phyloP scores from a whole-genome alignment of 192 early-diverging fungal species.

The Coemansia sp. region DNA sequence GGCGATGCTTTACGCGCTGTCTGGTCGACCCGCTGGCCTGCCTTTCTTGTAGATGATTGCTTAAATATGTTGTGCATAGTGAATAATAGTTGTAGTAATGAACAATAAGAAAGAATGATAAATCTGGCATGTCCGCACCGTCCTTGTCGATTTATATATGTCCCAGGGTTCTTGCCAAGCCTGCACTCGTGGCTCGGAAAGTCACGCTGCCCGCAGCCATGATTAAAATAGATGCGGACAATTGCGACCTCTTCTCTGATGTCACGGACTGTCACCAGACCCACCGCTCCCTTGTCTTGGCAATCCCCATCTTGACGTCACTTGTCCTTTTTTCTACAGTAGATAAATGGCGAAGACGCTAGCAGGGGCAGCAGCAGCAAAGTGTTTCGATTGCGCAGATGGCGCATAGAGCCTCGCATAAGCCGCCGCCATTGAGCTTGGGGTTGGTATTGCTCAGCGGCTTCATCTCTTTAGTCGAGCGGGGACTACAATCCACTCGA shows the following conservation, averaged over 20 bases:
- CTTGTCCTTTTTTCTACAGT: not conserved
- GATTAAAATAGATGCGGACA: too few relatives aligned
- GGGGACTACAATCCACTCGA: not conserved
- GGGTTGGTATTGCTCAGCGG: not conserved
- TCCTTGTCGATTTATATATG: too few relatives aligned
- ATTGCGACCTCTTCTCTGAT: too few relatives aligned
- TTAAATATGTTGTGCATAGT: not conserved
- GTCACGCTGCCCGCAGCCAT: too few relatives aligned
- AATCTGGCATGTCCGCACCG: too few relatives aligned
- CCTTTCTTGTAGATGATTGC: not conserved
- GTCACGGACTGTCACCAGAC: too few relatives aligned
- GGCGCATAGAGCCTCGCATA: not conserved
- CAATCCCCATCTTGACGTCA: too few relatives aligned
- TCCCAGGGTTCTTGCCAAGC: too few relatives aligned
- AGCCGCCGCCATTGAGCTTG: not conserved
- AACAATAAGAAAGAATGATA: too few relatives aligned
- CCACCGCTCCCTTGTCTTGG: too few relatives aligned
- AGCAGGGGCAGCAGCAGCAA: not conserved
- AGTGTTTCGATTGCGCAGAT: not conserved
- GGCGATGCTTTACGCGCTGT: not conserved
- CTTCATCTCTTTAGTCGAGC: not conserved
- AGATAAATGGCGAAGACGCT: not conserved
- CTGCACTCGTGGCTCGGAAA: too few relatives aligned
- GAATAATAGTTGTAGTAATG: not conserved
- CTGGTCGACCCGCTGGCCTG: not conserved